Base-by-base conservation (phyloP, 768 basidiomycete species). In the Boletus vermiculosoides region DNA sequence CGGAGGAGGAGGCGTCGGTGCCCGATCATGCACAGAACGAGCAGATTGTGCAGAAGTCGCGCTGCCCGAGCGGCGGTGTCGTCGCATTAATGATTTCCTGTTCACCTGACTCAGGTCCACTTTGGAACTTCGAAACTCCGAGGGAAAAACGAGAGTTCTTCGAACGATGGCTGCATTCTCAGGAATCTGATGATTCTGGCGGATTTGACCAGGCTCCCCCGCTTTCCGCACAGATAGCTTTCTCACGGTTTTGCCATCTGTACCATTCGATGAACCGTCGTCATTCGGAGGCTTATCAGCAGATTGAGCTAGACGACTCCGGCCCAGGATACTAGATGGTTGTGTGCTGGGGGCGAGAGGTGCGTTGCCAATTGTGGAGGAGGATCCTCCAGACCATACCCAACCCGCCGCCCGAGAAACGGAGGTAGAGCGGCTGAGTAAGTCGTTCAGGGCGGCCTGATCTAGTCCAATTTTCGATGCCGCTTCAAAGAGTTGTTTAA, bases 1-100 rank as follows among this genome's bases (percentile, higher is more conserved):
- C 15, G 88, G 84, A 33, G 92, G 92, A 18, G 91, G 92, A n/a
- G 91, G 91, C 9, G 92, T 93, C 12, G 90, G 91, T 13, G 77
- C 87, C 51, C 91, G 87, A 62, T 93, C 92, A 62, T 89, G 86
- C 30, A 92, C 78, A 42, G 91, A 92, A 55, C 86, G 85, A 62
- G 74, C 82, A 0, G 90, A 92, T 18, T 78, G 74, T 13, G 82
- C 85, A 25, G 80, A 83, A 20, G 69, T 70, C 12, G 79, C 77
- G 60, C 91, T 89, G 18, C 78, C 77, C 52, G 88, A 80, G 40
- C 85, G 84, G 45, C 86, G 83, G 48, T 83, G 83, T 20, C 75
- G 74, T 46, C 63, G 65, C 34, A 31, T 44, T 34, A 87, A 81
- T 28, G 77, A 76, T 66, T 84, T 89, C 59, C 81, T 80, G 66